Conservation (phyloP, 1,139 yeast species). For the Kurtzmaniella quercitrusa region DNA sequence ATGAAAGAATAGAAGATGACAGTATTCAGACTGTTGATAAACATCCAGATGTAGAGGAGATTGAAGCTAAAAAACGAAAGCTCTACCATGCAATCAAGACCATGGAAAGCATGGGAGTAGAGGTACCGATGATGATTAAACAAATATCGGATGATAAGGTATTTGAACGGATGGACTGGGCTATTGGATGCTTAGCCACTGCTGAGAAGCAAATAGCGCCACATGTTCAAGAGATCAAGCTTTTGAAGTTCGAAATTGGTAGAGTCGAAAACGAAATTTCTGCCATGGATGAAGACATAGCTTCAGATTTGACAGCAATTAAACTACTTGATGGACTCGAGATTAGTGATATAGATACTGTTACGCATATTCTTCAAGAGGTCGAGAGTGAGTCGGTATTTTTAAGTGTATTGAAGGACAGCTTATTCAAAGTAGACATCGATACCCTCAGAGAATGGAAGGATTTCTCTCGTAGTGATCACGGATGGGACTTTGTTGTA, state of each 20-base stretch:
- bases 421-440: not conserved
- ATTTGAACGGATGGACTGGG: conserved; percentile 6
- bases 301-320: not conserved
- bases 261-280: not conserved
- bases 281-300: not conserved
- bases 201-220: not conserved
- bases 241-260: conserved; percentile 9
- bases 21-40: not conserved
- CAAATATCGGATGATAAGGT: conserved; percentile 17
- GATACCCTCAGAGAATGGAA: not conserved
- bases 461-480: not conserved
- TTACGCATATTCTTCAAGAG: not conserved
- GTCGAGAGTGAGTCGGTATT: not conserved
- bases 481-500: conserved; percentile 2
- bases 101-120: conserved; percentile 22
- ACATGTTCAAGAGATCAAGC: not conserved
- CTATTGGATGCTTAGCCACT: not conserved
- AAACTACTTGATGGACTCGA: not conserved
- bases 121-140: conserved; percentile 25
- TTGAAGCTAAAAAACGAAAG: conserved; percentile 10
- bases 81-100: conserved; percentile 22
- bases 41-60: not conserved
- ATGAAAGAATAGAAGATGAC: conserved; percentile 25
- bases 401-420: not conserved
- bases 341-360: not conserved